Base-by-base conservation (phyloP, 306 rosid genomes). In the Medicago ruthenica region DNA sequence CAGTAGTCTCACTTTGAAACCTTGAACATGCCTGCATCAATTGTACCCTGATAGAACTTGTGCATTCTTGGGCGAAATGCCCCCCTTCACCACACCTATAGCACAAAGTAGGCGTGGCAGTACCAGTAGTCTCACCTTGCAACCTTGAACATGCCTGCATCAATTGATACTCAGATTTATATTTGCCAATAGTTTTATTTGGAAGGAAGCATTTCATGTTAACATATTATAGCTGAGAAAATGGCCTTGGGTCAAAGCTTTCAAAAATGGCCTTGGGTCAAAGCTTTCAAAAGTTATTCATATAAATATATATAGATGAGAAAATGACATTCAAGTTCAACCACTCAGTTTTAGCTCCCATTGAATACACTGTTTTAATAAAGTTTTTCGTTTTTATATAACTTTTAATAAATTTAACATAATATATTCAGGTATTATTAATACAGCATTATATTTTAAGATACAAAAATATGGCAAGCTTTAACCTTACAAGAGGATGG, bases 61-160 rank as follows among this genome's bases (percentile, higher is more conserved):
- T 57, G 84, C 98, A 93, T 75, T 91, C 98, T 63, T 97, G 88
- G 34, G 97, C 97, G 78, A 92, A 85, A 89, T 95, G 98, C 70
- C 98, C 98, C 78, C 51, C 91, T 75, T 88, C 96, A 41, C 92
- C 89, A 66, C 98, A 95, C 76, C 59, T 90, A 65, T 34, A 92
- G 86, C 98, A 95, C 66, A 87, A 81, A 76, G 84, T 88, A 71
- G 85, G 79, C 0, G 88, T 66, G 36, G 76, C 83, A 37, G 79
- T 81, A 80, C 66, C 86, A 72, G 58, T 70, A 39, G 84, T 67
- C 76, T 90, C 96, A 74, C 85, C 82, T 2, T 24, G 87, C 72
- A 83, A 44, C 84, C 89, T 88, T 36, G 85, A 17, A 57, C 96
- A 92, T 42, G 93, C 90, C 97, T 95, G 83, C 84, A 60, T 18